Evolutionary conservation across 257 asterid genomes (phyloP).

Genomic region (Penstemon newberryi): DNA sequence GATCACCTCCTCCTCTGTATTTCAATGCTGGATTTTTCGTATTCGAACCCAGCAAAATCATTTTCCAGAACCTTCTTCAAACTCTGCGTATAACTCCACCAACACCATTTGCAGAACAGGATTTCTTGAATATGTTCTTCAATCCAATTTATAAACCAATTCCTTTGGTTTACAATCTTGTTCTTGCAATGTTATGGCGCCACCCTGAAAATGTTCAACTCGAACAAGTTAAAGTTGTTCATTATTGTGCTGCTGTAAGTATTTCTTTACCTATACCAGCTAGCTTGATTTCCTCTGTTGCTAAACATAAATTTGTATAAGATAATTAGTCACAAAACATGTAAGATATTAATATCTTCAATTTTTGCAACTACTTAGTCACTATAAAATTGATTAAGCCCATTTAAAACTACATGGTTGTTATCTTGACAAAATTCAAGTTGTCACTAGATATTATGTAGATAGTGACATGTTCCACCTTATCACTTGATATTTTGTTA

Average conservation of each 20-base stretch:
- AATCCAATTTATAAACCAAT: constrained; percentile 54
- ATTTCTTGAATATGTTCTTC: constrained; percentile 69
- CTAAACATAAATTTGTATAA: too few species aligned
- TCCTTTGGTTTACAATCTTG: constrained; percentile 59
- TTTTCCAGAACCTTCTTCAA: constrained; percentile 43
- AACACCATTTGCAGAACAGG: constrained; percentile 73
- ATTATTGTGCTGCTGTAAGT: constrained; percentile 70
- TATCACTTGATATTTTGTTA: too few species aligned
- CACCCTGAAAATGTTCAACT: constrained; percentile 66
- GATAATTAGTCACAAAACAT: too few species aligned
- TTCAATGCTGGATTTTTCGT: constrained; percentile 69
- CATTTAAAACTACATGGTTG: too few species aligned
- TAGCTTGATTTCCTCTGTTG: too few species aligned
- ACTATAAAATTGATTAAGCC: too few species aligned
- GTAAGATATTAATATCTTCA: too few species aligned
- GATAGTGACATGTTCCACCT: too few species aligned
- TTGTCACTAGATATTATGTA: too few species aligned
- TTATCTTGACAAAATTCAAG: too few species aligned
- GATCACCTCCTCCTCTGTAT: constrained; percentile 52
- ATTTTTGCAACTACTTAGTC: too few species aligned
- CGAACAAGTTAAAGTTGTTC: constrained; percentile 59
- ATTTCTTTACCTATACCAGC: not conserved
- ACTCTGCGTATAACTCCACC: constrained; percentile 51
- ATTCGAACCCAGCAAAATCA: constrained; percentile 47
- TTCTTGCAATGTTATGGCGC: constrained; percentile 73